These are phyloP conservation scores for Pythium scleroteichum DNA, from an alignment of 352 stramenopile genomes.

Conservation along the genomic window DNA sequence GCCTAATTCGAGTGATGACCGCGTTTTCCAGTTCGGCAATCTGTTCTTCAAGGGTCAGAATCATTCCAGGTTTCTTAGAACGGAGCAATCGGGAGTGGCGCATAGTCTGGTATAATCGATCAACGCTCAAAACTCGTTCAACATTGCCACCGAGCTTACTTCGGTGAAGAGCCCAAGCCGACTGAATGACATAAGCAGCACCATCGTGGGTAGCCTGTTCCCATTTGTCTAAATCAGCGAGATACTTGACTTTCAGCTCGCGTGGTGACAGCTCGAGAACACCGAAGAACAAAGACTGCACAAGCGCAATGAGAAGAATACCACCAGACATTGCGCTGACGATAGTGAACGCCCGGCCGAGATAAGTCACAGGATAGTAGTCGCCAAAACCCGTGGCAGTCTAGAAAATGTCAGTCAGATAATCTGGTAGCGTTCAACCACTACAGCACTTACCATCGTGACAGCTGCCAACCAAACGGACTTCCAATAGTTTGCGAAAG, in stretches of 20 bases:
- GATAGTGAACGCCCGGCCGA: constrained; percentile 57
- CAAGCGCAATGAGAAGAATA: constrained; percentile 64
- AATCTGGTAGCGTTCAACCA: neutral
- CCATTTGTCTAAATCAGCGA: constrained; percentile 67
- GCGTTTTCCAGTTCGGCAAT: constrained; percentile 43
- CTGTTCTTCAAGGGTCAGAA: constrained; percentile 46
- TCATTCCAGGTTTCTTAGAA: constrained; percentile 34
- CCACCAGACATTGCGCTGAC: constrained; percentile 72
- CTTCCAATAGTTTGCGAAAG: constrained; percentile 74
- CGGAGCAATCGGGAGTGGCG: constrained; percentile 34
- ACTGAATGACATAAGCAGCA: constrained; percentile 46
- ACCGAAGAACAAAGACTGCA: constrained; percentile 78
- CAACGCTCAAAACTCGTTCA: neutral
- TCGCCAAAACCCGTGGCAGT: constrained; percentile 72
- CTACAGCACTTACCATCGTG: constrained; percentile 48
- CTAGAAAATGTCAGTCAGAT: constrained; percentile 23
- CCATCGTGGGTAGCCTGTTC: constrained; percentile 45
- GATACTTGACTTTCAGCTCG: constrained; percentile 62
- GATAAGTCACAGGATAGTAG: constrained; percentile 70
- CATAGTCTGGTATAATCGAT: constrained; percentile 32
- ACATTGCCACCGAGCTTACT: neutral
- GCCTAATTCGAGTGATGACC: constrained; percentile 37
- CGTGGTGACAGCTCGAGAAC: constrained; percentile 65
- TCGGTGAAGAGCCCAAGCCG: constrained; percentile 37
- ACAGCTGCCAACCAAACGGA: constrained; percentile 68